These are phyloP conservation scores for Ceratocystiopsis sp. DNA, from an alignment of 2,329 filamentous ascomycete genomes.

Conservation along the genomic window DNA sequence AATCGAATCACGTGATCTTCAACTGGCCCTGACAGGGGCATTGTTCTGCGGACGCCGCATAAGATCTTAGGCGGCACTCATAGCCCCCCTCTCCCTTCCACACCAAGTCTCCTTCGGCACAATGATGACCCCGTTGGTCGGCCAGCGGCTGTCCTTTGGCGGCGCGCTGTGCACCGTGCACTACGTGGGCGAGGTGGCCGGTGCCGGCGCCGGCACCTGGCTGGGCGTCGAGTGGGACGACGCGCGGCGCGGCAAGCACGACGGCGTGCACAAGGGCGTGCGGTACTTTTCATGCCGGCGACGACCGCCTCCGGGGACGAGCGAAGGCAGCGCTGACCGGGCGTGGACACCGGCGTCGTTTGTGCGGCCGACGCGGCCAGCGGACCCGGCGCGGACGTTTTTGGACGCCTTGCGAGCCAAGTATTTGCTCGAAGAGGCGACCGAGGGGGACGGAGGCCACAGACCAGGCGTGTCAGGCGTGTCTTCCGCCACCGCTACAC, in stretches of 20 bases:
- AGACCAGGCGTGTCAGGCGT: no score
- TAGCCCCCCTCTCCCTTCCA: no score
- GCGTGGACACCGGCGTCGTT: constrained; percentile 59
- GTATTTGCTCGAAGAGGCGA: constrained; percentile 29
- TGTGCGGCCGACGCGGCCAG: constrained; percentile 56
- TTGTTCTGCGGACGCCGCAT: no score
- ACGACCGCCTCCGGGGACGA: background rate
- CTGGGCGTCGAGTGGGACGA: constrained; percentile 97
- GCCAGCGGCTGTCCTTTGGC: constrained; percentile 63
- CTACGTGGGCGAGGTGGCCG: constrained; percentile 61
- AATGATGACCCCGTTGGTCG: no score
- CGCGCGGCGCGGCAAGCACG: constrained; percentile 68
- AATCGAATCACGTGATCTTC: no score
- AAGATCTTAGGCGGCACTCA: no score
- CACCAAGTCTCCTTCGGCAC: no score
- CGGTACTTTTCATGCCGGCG: constrained; percentile 71
- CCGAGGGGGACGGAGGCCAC: no score
- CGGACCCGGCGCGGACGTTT: constrained; percentile 55
- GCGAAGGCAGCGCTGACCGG: background rate
- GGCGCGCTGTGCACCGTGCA: constrained; percentile 67
- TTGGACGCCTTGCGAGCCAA: constrained; percentile 66
- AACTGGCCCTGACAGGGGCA: no score
- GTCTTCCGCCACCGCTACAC: background rate
- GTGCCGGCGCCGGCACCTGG: constrained; percentile 67
- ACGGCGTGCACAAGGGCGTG: constrained; percentile 62